Percentiles rank a stretch among this genome's conserved stretches.
Conservation (phyloP, 2,329 filamentous ascomycete species). For the Fusarium luffae region DNA sequence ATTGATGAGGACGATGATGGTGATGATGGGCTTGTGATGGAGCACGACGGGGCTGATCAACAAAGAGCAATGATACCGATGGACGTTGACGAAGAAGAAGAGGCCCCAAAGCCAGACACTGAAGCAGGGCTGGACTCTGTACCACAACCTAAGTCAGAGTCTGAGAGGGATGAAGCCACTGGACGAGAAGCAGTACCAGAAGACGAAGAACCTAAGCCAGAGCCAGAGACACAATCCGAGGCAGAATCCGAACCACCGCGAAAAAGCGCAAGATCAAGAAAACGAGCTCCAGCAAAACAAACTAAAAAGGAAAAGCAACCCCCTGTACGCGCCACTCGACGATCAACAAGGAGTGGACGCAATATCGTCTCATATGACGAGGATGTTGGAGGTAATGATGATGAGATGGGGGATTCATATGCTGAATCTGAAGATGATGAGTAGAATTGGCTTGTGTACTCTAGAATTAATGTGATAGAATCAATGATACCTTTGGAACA, state of each 20-base stretch:
- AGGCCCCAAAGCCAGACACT: neutral
- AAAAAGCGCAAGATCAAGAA: slow-evolving; percentile 6
- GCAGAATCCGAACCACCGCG: slow-evolving; percentile 13
- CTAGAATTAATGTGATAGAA: slow-evolving; percentile 1
- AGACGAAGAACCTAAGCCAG: neutral
- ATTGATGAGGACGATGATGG: slow-evolving; percentile 57
- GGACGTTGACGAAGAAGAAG: slow-evolving; percentile 7
- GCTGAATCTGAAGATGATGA: slow-evolving; percentile 21
- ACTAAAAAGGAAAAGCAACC: neutral
- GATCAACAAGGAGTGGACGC: slow-evolving; percentile 35
- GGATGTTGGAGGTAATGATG: slow-evolving; percentile 17
- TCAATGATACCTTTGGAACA: neutral
- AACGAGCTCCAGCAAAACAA: slow-evolving; percentile 9
- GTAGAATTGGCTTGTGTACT: neutral
- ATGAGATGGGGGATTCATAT: slow-evolving; percentile 25
- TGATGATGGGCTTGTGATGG: slow-evolving; percentile 51
- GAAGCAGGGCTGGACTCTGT: neutral
- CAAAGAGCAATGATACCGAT: neutral
- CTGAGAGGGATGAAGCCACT: neutral
- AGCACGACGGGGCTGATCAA: slow-evolving; percentile 34
- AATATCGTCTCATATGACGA: slow-evolving; percentile 29
- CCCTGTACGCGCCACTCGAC: slow-evolving; percentile 18
- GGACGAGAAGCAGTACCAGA: neutral
- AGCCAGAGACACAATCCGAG: slow-evolving; percentile 3
- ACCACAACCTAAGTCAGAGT: neutral